phyloP scores from a whole-genome alignment of 2,329 filamentous ascomycete genomes.

The Keithomyces neogunnii region DNA sequence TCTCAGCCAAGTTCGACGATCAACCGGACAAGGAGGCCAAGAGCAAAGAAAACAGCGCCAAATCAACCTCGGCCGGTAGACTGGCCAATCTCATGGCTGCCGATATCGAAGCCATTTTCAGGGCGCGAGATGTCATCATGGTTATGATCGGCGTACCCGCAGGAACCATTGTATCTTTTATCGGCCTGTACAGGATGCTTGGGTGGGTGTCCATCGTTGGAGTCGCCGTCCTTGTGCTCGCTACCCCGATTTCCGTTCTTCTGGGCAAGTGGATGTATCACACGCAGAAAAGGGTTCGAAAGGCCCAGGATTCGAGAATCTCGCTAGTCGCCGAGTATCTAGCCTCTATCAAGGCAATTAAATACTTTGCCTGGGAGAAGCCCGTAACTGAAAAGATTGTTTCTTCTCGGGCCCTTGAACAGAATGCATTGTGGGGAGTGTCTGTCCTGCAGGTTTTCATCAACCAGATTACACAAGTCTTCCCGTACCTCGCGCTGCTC shows the following conservation, averaged over 20 bases:
- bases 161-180: slow-evolving; percentile 37
- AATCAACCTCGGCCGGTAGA: slow-evolving; percentile 38
- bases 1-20: slow-evolving; percentile 20
- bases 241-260: slow-evolving; percentile 40
- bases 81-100: slow-evolving; percentile 50
- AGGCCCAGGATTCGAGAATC: slow-evolving; percentile 47
- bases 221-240: slow-evolving; percentile 35
- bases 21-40: slow-evolving; percentile 13
- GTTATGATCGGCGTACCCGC: slow-evolving; percentile 35
- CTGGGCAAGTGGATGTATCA: slow-evolving; percentile 41
- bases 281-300: slow-evolving; percentile 42
- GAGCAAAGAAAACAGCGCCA: slow-evolving; percentile 18
- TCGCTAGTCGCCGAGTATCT: slow-evolving; percentile 51
- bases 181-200: slow-evolving; percentile 46
- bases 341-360: slow-evolving; percentile 48
- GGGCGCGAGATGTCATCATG: slow-evolving; percentile 41
- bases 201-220: slow-evolving; percentile 49
- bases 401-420: slow-evolving; percentile 39
- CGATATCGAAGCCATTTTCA: slow-evolving; percentile 47
- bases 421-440: slow-evolving; percentile 45
- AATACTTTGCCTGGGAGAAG: slow-evolving; percentile 54
- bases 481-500: slow-evolving; percentile 43
- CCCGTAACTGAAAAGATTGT: slow-evolving; percentile 43
- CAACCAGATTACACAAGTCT: slow-evolving; percentile 40
- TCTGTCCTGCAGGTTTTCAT: slow-evolving; percentile 38